Evolutionary conservation across 805 yeast genomes (phyloP), one percentile per base, ranked within the genome.

Genomic region (Starmerella stigmatis): DNA sequence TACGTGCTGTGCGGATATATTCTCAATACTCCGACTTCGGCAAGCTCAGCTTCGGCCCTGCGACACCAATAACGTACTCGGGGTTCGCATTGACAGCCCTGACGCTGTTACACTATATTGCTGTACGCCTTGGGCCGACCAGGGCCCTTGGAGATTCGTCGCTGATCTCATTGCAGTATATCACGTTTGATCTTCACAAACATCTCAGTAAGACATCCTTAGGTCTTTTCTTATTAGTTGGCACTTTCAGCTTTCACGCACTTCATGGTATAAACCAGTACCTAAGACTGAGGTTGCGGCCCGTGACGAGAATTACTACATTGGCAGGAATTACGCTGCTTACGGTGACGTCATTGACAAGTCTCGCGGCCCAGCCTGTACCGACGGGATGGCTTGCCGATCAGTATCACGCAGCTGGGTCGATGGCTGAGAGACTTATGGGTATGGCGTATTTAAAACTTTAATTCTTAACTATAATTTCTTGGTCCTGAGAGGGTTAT

Each of bases 71-170:
- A 1, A n/a, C 31, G 8, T 34, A 28, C 13, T 66, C 80, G 3
- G 92, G 92, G 0, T 76, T 75, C 55, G 34, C 74, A 3, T 62
- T 79, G 29, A 44, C 72, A 0, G 70, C 73, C 0, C 52, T 74
- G 7, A 45, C 76, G 1, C 40, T 51, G 0, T 68, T 61, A 33
- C 92, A 82, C 56, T 64, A 65, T 15, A 46, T 62, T 11, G 68
- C 71, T 35, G 66, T 71, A 51, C 65, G 85, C 43, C 40, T 69
- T 4, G 64, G 65, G 0, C 86, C 89, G 0, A 22, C 66, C n/a
- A 15, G 55, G 2, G 64, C 76, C 1, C 82, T 79, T 47, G 86
- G 85, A 0, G 89, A 81, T 59, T 73, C 80, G 3, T 69, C 79
- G 1, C 62, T 72, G 44, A 60, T 82, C 17, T 70, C 65, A 35